These are phyloP conservation scores for Backusella psychrophila DNA, from an alignment of 192 early-diverging fungal genomes.

Conservation along the genomic window DNA sequence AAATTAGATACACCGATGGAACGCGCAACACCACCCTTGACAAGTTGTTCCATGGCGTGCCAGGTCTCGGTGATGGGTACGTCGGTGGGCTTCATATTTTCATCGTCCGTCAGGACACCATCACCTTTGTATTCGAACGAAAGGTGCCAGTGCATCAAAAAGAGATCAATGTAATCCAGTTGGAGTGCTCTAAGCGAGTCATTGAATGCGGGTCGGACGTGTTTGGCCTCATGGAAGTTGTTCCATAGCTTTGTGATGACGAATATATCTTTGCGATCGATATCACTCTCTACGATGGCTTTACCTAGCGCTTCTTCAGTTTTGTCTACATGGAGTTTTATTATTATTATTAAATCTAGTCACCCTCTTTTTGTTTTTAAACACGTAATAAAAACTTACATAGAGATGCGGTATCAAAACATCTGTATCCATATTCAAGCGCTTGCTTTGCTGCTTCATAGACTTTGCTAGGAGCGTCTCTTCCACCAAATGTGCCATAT, in stretches of 20 bases:
- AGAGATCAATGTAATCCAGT: slow-evolving; percentile 78
- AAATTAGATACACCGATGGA: slow-evolving; percentile 82
- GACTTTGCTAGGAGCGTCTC: slow-evolving; percentile 22
- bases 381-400: not conserved
- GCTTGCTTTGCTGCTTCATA: slow-evolving; percentile 25
- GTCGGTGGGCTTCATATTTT: slow-evolving; percentile 33
- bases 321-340: slow-evolving; percentile 37
- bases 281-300: slow-evolving; percentile 44
- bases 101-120: slow-evolving; percentile 1
- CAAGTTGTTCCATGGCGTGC: slow-evolving; percentile 72
- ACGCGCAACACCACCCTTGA: slow-evolving; percentile 56
- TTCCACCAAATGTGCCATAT: slow-evolving; percentile 22
- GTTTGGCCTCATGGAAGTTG: slow-evolving; percentile 53
- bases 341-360: too few relatives aligned
- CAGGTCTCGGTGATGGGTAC: slow-evolving; percentile 61
- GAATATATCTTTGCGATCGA: slow-evolving; percentile 63
- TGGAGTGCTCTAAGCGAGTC: slow-evolving; percentile 65
- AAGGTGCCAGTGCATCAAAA: slow-evolving; percentile 84
- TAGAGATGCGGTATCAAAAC: slow-evolving; percentile 29
- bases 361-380: not conserved
- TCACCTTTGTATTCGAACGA: slow-evolving; percentile 45
- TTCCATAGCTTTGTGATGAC: slow-evolving; percentile 58
- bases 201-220: slow-evolving; percentile 60
- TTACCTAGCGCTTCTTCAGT: slow-evolving; percentile 72
- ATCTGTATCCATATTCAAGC: slow-evolving; percentile 20